Conservation (phyloP, 2,329 filamentous ascomycete genomes). For the Lachnellula willkommii region DNA sequence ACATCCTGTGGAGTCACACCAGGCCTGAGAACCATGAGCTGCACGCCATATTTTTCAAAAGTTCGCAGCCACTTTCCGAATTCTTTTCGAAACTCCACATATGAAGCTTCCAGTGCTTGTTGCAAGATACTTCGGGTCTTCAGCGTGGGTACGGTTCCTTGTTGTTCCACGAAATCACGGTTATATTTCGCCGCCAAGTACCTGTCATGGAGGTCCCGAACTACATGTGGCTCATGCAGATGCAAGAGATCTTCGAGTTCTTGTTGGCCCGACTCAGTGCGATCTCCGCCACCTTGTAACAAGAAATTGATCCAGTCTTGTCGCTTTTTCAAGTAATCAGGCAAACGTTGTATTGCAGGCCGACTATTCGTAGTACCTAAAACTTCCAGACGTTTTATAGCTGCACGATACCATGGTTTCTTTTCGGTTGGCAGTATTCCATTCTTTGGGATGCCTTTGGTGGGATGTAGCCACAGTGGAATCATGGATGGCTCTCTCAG, state of each 20-base stretch:
- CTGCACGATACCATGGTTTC: conserved; percentile 11
- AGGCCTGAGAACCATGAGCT: conserved; percentile 1
- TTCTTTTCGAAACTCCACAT: not conserved
- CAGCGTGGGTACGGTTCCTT: not conserved
- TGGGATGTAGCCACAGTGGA: conserved; percentile 25
- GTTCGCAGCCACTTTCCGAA: not conserved
- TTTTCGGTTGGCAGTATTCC: not conserved
- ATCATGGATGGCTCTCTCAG: conserved; percentile 22
- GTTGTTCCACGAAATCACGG: not conserved
- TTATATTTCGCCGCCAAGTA: not conserved
- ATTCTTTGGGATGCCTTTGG: conserved; percentile 16
- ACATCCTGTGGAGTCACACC: not conserved
- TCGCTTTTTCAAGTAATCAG: not conserved
- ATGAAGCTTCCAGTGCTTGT: not conserved
- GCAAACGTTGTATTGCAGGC: not conserved
- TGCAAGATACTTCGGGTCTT: not conserved
- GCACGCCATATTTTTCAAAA: not conserved
- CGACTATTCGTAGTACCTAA: not conserved
- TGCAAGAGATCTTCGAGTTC: not conserved
- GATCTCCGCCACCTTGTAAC: not conserved
- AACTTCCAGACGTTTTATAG: not conserved
- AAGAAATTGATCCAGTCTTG: conserved; percentile 7
- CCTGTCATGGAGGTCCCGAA: not conserved
- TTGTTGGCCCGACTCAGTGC: not conserved
- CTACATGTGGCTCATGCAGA: not conserved